phyloP scores from a whole-genome alignment of 257 asterid species.

The Thymus mandschuricus region DNA sequence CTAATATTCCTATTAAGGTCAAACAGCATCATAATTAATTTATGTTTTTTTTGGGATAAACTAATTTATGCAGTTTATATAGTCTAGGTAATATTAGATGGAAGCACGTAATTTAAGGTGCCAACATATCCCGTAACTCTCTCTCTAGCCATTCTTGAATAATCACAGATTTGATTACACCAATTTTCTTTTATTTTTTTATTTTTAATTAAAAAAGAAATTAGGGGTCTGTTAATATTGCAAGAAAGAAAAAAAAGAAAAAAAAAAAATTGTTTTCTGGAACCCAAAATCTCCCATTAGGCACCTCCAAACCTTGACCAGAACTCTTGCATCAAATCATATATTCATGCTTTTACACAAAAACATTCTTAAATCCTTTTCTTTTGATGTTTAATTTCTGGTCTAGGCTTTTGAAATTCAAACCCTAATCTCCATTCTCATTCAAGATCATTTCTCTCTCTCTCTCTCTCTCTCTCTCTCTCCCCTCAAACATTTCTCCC shows the following conservation, averaged over 20 bases:
- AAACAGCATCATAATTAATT: no score
- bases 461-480: neutral
- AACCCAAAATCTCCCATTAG: conserved; percentile 58
- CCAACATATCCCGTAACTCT: conserved; percentile 30
- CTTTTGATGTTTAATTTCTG: conserved; percentile 53
- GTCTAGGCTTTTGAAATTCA: conserved; percentile 52
- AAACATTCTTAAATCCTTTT: conserved; percentile 10
- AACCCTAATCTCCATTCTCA: conserved; percentile 16
- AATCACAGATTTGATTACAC: conserved; percentile 30
- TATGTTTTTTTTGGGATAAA: no score
- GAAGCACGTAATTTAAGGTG: conserved; percentile 45
- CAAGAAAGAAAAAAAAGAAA: conserved; percentile 15
- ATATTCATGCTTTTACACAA: conserved; percentile 42
- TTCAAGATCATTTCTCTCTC: conserved; percentile 2
- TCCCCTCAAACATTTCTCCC: neutral
- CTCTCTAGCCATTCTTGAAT: conserved; percentile 35
- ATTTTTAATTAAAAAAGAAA: conserved; percentile 8
- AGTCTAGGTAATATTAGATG: conserved; percentile 31
- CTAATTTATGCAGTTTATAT: neutral
- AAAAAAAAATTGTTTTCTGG: conserved; percentile 36
- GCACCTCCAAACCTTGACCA: conserved; percentile 66
- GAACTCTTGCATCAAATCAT: conserved; percentile 60
- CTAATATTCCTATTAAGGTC: conserved; percentile 23
- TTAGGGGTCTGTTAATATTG: conserved; percentile 22
- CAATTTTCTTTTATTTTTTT: neutral